These are phyloP conservation scores for Bathelium albidoporum DNA, from an alignment of 495 filamentous ascomycete species.

Conservation along the genomic window DNA sequence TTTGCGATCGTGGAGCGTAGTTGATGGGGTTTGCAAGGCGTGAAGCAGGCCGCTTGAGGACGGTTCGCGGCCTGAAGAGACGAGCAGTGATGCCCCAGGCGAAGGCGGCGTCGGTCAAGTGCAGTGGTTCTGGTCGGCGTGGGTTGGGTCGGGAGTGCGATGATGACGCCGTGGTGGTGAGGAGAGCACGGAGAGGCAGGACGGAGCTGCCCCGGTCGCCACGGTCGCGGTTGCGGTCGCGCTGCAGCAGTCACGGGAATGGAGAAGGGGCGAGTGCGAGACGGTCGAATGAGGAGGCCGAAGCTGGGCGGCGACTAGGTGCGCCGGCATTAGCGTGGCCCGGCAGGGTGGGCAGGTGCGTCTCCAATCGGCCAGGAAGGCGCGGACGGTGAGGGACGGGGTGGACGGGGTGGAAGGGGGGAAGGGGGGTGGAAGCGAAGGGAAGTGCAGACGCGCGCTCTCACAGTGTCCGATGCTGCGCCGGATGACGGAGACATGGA, in stretches of 20 bases:
- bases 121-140: constrained; percentile 1
- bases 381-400: neutral
- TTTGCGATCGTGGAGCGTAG: constrained; percentile 41
- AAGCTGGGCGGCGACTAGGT: neutral
- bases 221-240: neutral
- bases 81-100: constrained; percentile 25
- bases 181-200: neutral
- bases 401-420: neutral
- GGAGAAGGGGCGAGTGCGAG: neutral
- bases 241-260: constrained; percentile 1
- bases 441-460: neutral
- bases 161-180: neutral
- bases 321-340: neutral
- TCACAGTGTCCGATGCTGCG: neutral
- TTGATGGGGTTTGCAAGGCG: constrained; percentile 58
- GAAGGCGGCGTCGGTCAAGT: constrained; percentile 6
- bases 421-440: neutral
- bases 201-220: neutral
- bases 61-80: constrained; percentile 19
- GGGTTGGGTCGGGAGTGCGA: neutral
- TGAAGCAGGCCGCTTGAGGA: constrained; percentile 28
- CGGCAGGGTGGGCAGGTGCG: neutral
- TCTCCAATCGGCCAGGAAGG: too few species aligned
- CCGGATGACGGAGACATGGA: neutral
- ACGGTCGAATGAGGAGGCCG: neutral